phyloP scores from a whole-genome alignment of 495 filamentous ascomycete species.

The Aspergillus biplanus region DNA sequence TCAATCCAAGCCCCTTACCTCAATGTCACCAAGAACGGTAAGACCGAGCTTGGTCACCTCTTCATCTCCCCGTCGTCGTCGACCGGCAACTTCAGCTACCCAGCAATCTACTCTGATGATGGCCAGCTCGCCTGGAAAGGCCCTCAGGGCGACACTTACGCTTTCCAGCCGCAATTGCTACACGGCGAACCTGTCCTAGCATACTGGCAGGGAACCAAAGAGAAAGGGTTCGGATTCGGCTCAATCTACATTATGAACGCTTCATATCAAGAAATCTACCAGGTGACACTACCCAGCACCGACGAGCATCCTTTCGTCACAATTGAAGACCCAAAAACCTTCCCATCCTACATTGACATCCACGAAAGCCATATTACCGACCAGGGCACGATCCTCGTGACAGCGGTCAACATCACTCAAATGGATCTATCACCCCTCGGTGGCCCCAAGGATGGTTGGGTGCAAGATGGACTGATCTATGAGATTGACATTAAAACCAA shows the following conservation, averaged over 20 bases:
- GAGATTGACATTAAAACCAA: constrained; percentile 50
- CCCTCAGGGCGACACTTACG: constrained; percentile 21
- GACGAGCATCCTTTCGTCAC: constrained; percentile 30
- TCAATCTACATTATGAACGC: constrained; percentile 44
- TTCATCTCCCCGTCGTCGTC: constrained; percentile 27
- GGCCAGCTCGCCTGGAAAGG: constrained; percentile 35
- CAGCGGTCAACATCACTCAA: constrained; percentile 52
- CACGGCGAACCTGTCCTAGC: constrained; percentile 31
- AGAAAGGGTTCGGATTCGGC: constrained; percentile 36
- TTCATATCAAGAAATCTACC: constrained; percentile 47
- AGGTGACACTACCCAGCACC: constrained; percentile 27
- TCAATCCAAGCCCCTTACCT: constrained; percentile 28
- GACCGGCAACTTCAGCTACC: constrained; percentile 12
- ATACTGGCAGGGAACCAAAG: constrained; percentile 31
- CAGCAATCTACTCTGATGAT: constrained; percentile 33
- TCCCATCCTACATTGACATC: constrained; percentile 35
- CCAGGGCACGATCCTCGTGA: constrained; percentile 54
- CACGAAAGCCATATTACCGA: constrained; percentile 49
- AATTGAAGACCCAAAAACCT: constrained; percentile 17
- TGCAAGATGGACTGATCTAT: constrained; percentile 53
- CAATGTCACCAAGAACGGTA: constrained; percentile 33
- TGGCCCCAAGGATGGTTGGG: constrained; percentile 49
- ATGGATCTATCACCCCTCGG: constrained; percentile 48
- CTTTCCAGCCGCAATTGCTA: constrained; percentile 28
- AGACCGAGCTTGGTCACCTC: constrained; percentile 31